phyloP scores from a whole-genome alignment of 73 alveolate species.

The Durusdinium trenchii region DNA sequence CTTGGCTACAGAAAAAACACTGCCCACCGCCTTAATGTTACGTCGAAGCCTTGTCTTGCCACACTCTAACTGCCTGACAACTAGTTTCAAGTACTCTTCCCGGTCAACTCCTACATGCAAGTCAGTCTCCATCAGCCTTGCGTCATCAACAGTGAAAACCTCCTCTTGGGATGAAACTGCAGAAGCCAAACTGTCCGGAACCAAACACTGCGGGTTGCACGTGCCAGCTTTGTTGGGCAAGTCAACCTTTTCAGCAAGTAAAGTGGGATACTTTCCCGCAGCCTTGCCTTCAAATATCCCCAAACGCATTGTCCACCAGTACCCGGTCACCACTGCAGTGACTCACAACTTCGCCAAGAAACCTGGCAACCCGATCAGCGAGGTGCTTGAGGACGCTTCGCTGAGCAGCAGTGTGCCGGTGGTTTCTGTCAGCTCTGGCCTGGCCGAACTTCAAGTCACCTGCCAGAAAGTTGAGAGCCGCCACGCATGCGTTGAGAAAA shows the following conservation, averaged over 20 bases:
- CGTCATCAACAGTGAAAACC: not conserved
- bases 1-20: slow-evolving; percentile 33
- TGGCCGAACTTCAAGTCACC: not conserved
- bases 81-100: not conserved
- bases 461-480: not conserved
- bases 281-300: not conserved
- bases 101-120: not conserved
- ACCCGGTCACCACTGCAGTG: not conserved
- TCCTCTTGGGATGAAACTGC: not conserved
- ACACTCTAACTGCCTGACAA: slow-evolving; percentile 4
- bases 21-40: not conserved
- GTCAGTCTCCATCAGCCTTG: no score
- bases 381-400: not conserved
- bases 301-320: not conserved
- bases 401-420: not conserved
- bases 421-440: not conserved
- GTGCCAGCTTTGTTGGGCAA: slow-evolving; percentile 37
- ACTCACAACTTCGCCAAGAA: not conserved
- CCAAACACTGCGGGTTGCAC: not conserved
- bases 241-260: not conserved
- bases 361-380: not conserved
- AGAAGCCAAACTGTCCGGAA: not conserved
- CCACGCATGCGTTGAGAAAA: not conserved
- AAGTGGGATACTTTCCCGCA: not conserved
- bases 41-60: not conserved